A percentile compares a stretch with the other conserved stretches of the same genome.
Conservation (phyloP, 1,284 basidiomycete species). For the Moniliophthora roreri region DNA sequence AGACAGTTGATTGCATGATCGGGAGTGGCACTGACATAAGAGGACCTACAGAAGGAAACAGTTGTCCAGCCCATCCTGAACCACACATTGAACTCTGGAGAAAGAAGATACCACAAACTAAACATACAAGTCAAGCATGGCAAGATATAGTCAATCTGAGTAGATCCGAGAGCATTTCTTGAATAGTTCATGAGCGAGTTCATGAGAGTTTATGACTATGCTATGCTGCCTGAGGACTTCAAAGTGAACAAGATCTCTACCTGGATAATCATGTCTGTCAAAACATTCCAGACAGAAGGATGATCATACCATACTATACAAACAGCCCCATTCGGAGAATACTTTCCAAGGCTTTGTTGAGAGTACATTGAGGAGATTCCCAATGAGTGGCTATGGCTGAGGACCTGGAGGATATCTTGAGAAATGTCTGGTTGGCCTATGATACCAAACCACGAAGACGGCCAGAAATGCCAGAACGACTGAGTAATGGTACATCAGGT, state of each 20-base stretch:
- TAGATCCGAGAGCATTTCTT: slow-evolving; percentile 40
- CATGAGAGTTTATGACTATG: slow-evolving; percentile 37
- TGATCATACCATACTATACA: background rate
- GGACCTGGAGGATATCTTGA: background rate
- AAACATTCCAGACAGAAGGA: background rate
- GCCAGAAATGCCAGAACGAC: too few species aligned
- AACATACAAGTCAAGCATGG: slow-evolving; percentile 33
- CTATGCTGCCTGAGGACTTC: slow-evolving; percentile 29
- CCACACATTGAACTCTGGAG: too few species aligned
- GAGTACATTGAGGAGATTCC: background rate
- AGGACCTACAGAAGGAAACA: background rate
- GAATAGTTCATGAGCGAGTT: slow-evolving; percentile 36
- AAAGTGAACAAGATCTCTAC: slow-evolving; percentile 27
- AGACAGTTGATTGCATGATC: slow-evolving; percentile 42
- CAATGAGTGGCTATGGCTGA: background rate
- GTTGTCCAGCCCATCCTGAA: background rate
- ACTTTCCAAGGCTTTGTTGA: background rate
- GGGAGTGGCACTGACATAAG: background rate
- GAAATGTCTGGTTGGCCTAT: too few species aligned
- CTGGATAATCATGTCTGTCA: slow-evolving; percentile 16
- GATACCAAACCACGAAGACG: too few species aligned
- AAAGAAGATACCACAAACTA: background rate
- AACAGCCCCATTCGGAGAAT: background rate
- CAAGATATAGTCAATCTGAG: slow-evolving; percentile 32
- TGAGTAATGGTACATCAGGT: too few species aligned